phyloP scores from a whole-genome alignment of 2,329 filamentous ascomycete genomes.

The Fusarium decemcellulare region DNA sequence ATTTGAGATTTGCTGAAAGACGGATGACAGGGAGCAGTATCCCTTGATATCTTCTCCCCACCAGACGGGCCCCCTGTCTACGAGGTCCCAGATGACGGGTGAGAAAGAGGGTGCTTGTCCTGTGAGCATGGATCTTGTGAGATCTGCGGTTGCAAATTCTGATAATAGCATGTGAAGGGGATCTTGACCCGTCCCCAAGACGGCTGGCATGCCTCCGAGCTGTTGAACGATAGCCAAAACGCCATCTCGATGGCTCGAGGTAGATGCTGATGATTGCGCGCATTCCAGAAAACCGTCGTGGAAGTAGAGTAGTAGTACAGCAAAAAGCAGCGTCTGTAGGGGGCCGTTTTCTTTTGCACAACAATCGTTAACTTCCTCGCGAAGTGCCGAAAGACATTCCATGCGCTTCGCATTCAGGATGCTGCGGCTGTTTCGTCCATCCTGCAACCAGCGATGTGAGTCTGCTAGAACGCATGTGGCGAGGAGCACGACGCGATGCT shows the following conservation, averaged over 20 bases:
- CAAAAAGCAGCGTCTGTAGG: slow-evolving; percentile 52
- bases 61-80: slow-evolving; percentile 58
- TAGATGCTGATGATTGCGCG: slow-evolving; percentile 49
- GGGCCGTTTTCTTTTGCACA: slow-evolving; percentile 50
- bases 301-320: slow-evolving; percentile 60
- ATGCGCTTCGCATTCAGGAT: slow-evolving; percentile 44
- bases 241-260: slow-evolving; percentile 53
- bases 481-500: slow-evolving; percentile 51
- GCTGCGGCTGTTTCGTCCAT: slow-evolving; percentile 47
- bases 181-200: slow-evolving; percentile 45
- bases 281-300: slow-evolving; percentile 56
- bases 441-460: slow-evolving; percentile 50
- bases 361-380: slow-evolving; percentile 51
- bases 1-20: slow-evolving; percentile 51
- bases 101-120: slow-evolving; percentile 55
- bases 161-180: slow-evolving; percentile 57
- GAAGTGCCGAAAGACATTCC: slow-evolving; percentile 51
- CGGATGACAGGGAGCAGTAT: slow-evolving; percentile 51
- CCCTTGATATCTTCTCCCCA: slow-evolving; percentile 56
- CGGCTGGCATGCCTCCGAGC: slow-evolving; percentile 47
- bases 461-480: slow-evolving; percentile 51
- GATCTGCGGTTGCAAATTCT: slow-evolving; percentile 59
- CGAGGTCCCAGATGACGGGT: slow-evolving; percentile 54
- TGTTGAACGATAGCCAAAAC: slow-evolving; percentile 54
- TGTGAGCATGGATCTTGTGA: slow-evolving; percentile 58